These are phyloP conservation scores for Gaeumannomyces tritici DNA, from an alignment of 2,329 filamentous ascomycete species.

Conservation along the genomic window DNA sequence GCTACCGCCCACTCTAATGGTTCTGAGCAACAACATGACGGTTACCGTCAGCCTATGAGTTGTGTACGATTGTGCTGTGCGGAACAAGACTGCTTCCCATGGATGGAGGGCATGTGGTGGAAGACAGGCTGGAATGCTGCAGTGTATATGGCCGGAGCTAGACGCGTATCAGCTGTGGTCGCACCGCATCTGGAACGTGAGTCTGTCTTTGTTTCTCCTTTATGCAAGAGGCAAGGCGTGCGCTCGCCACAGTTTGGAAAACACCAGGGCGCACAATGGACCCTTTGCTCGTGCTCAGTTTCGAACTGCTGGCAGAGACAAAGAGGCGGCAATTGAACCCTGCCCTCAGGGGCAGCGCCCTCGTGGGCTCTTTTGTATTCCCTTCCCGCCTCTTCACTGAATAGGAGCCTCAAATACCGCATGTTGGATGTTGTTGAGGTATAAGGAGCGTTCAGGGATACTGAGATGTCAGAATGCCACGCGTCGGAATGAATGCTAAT, in stretches of 20 bases:
- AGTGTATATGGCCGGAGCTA: background rate
- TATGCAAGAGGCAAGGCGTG: background rate
- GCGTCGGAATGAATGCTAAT: background rate
- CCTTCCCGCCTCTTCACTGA: background rate
- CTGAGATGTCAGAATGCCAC: background rate
- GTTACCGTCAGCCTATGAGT: slow-evolving; percentile 64
- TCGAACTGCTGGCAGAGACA: background rate
- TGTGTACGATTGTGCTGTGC: background rate
- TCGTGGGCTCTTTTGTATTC: background rate
- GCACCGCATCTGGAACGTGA: background rate
- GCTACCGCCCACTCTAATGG: slow-evolving; percentile 65
- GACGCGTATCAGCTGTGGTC: no score
- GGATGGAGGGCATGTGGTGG: background rate
- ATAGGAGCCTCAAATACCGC: background rate
- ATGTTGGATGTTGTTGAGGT: background rate
- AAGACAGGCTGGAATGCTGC: background rate
- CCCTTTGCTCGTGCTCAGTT: background rate
- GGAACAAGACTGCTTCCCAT: background rate
- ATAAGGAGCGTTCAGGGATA: background rate
- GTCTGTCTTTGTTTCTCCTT: background rate
- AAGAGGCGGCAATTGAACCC: background rate
- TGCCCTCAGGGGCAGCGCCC: background rate
- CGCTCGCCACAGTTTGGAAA: background rate
- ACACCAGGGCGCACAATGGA: background rate
- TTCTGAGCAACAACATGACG: slow-evolving; percentile 84